A percentile compares a stretch with the other conserved stretches of the same genome.
These are phyloP conservation scores for Aspergillus brasiliensis DNA, from an alignment of 2,329 filamentous ascomycete species.

Conservation along the genomic window DNA sequence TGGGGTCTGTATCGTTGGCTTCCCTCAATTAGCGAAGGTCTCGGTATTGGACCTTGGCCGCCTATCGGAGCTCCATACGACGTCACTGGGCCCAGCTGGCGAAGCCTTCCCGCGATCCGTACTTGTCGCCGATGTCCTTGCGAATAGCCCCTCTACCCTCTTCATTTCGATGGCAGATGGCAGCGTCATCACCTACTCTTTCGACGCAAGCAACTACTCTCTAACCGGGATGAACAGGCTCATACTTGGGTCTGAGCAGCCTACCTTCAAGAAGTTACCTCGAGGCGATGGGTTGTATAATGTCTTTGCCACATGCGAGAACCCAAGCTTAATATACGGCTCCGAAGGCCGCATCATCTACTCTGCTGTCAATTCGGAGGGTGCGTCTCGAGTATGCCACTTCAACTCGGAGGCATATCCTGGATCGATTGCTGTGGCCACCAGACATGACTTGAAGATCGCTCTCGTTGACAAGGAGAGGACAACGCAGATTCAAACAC, in stretches of 20 bases:
- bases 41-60: conserved; percentile 70
- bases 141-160: conserved; percentile 69
- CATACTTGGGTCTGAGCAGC: conserved; percentile 81
- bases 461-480: conserved; percentile 79
- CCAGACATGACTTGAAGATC: conserved; percentile 73
- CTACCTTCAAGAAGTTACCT: conserved; percentile 77
- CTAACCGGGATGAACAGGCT: conserved; percentile 77
- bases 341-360: conserved; percentile 86
- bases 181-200: conserved; percentile 79
- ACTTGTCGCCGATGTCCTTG: conserved; percentile 74
- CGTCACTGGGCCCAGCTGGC: conserved; percentile 65
- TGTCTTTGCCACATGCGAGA: conserved; percentile 91
- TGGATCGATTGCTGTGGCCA: conserved; percentile 77
- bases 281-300: conserved; percentile 68
- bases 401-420: conserved; percentile 84
- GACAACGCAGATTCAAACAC: conserved; percentile 82
- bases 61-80: conserved; percentile 66
- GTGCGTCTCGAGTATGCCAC: conserved; percentile 76
- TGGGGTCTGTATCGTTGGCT: conserved; percentile 75
- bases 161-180: conserved; percentile 93
- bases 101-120: conserved; percentile 82
- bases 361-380: conserved; percentile 88
- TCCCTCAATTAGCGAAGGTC: conserved; percentile 81
- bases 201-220: conserved; percentile 62
- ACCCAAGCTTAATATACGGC: conserved; percentile 90